These are phyloP conservation scores for Colletotrichum eremochloae DNA, from an alignment of 2,329 filamentous ascomycete genomes.

Conservation along the genomic window DNA sequence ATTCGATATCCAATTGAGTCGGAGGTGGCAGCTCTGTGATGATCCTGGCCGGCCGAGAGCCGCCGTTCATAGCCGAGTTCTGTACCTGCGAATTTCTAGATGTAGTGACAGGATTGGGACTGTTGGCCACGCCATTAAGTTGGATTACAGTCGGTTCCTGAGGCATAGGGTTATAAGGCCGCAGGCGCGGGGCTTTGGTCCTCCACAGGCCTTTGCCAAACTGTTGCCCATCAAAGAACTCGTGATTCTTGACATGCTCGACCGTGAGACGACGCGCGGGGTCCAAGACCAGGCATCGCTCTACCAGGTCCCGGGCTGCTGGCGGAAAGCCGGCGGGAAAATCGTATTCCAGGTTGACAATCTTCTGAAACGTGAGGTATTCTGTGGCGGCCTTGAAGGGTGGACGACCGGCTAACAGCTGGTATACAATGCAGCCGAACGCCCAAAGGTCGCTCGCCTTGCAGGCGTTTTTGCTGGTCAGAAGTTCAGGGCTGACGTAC, in stretches of 20 bases:
- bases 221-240: slow-evolving; percentile 89
- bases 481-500: slow-evolving; percentile 96
- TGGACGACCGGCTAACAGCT: slow-evolving; percentile 92
- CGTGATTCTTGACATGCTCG: slow-evolving; percentile 96
- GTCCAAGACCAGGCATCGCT: slow-evolving; percentile 90
- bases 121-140: slow-evolving; percentile 68
- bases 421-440: slow-evolving; percentile 98
- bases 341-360: slow-evolving; percentile 92
- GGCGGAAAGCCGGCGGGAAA: slow-evolving; percentile 91
- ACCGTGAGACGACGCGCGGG: slow-evolving; percentile 87
- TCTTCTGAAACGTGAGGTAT: slow-evolving; percentile 98
- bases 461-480: slow-evolving; percentile 96
- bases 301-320: slow-evolving; percentile 88
- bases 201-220: slow-evolving; percentile 92
- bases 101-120: slow-evolving; percentile 47
- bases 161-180: slow-evolving; percentile 82
- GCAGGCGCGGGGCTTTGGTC: slow-evolving; percentile 87
- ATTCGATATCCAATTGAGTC: slow-evolving; percentile 96
- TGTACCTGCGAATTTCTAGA: slow-evolving; percentile 53
- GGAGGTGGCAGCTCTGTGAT: slow-evolving; percentile 98
- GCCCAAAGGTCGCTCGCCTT: slow-evolving; percentile 99
- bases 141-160: slow-evolving; percentile 82
- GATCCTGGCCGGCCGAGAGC: slow-evolving; percentile 77
- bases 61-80: slow-evolving; percentile 58
- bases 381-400: slow-evolving; percentile 97